Percentiles rank a stretch among this genome's conserved stretches.
phyloP scores from a whole-genome alignment of 2,329 filamentous ascomycete species.

The Cryphonectria naterciae region DNA sequence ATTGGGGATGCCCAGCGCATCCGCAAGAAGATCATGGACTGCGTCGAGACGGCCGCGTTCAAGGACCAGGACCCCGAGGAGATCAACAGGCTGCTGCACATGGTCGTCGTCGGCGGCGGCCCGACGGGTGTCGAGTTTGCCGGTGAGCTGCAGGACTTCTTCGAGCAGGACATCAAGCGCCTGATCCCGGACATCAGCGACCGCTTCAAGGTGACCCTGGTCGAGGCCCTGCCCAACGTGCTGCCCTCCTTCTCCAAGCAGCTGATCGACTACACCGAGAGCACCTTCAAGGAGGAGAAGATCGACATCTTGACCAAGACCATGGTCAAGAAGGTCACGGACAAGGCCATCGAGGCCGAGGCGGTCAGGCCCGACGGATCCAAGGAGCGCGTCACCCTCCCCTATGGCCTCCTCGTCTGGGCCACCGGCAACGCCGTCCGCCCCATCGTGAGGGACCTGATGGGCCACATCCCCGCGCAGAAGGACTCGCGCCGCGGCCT shows the following conservation, averaged over 20 bases:
- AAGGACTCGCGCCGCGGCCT: constrained; percentile 94
- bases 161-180: constrained; percentile 97
- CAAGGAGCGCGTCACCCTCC: constrained; percentile 80
- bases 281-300: constrained; percentile 97
- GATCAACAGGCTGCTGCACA: constrained; percentile 91
- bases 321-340: constrained; percentile 96
- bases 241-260: constrained; percentile 99
- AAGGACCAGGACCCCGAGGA: constrained; percentile 91
- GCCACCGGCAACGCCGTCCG: constrained; percentile 95
- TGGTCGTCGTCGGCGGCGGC: constrained; percentile 93
- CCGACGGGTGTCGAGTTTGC: constrained; percentile 98
- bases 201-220: constrained; percentile 95
- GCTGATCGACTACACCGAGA: constrained; percentile 98
- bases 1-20: constrained; percentile 95
- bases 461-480: constrained; percentile 89
- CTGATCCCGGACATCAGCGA: constrained; percentile 94
- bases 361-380: constrained; percentile 78
- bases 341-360: constrained; percentile 91
- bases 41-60: constrained; percentile 97
- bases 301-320: constrained; percentile 98
- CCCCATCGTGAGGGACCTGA: constrained; percentile 86
- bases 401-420: constrained; percentile 97
- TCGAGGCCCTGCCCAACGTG: constrained; percentile 95
- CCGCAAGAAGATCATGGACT: constrained; percentile 99
- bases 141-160: constrained; percentile 97